Base-by-base conservation (phyloP, 805 yeast species). In the Kuraishia borneana region DNA sequence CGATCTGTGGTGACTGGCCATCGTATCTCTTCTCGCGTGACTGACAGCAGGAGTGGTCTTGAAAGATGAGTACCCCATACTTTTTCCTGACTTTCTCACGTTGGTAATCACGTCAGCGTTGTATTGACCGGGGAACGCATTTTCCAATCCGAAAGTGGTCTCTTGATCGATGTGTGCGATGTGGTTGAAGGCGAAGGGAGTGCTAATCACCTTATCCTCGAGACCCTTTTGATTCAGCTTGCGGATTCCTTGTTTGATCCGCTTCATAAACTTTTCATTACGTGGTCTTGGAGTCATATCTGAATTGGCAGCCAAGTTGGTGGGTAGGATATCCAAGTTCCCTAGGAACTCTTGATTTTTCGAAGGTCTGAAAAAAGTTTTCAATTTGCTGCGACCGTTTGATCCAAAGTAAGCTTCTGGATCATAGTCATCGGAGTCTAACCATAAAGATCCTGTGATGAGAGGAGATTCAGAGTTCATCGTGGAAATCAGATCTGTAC, bases 101-200 rank as follows among this genome's bases (percentile, higher is more conserved):
- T 6, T 8, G 18, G 29, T 30, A 33, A 19, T 26, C 26, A 10
- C n/a, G n/a, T n/a, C n/a, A n/a, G n/a, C n/a, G n/a, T n/a, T n/a
- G n/a, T n/a, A n/a, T n/a, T 26, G 29, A 13, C 6, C 29, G 6
- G 22, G 16, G 36, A 54, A 54, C 4, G 50, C 36, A 26, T 44
- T 41, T 10, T 53, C 54, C 4, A 56, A 36, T 1, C 62, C 62
- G 40, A 54, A 57, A 2, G 44, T 42, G 3, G 39, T 35, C 17
- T 44, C 39, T 13, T 48, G 43, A 27, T 55, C 56, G 18, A 56
- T 43, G 36, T 56, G 61, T 3, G 60, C 45, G 16, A 56, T 44
- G 34, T 57, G 63, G 27, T 42, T 42, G 41, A 56, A 56, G 0
- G 44, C 53, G 21, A 50, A 53, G 3, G 63, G 61, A 6, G 58